Evolutionary conservation across 2,329 filamentous ascomycete species (phyloP), one percentile per base, ranked within the genome.

Genomic region (Remersonia thermophila): DNA sequence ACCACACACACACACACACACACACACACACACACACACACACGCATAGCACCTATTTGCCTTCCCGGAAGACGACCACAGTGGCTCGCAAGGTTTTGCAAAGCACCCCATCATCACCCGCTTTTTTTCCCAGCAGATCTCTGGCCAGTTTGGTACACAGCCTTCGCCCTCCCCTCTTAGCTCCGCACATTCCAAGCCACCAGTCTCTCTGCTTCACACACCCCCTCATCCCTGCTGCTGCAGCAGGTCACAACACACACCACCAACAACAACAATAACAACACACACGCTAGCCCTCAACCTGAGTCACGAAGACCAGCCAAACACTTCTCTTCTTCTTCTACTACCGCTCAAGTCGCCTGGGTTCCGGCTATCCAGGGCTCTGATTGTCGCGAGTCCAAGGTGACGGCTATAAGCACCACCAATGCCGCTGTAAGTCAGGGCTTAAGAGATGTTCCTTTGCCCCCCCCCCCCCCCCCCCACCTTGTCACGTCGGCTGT

Each of bases 381-480:
- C 47, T 51, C 41, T 56, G 59, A 62, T 60, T 49, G 63, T 67
- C 58, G 63, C 53, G 60, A 59, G 65, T 57, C 53, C 58, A 65
- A 55, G 57, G 58, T 54, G 55, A 53, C 51, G 50, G 47, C 46
- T 45, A 28, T 42, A 41, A 35, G 40, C 41, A 41, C 47, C 55
- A 43, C 53, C 53, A 57, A 60, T 60, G 57, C 55, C 55, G 27
- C 27, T n/a, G 54, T 57, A 52, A 55, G 55, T 47, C 33, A 13
- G 26, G 13, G 29, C 36, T 13, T 23, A n/a, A n/a, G 7, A 13
- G 13, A 32, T 36, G 32, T 20, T 34, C 29, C 32, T 35, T 29
- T 35, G 33, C 15, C 30, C 37, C 25, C 10, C 36, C 32, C 5
- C 20, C 27, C 33, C 30, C 37, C 25, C 10, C 36, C 32, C 5